Evolutionary conservation across 2,329 filamentous ascomycete species (phyloP).

Genomic region (Didymella pomorum): DNA sequence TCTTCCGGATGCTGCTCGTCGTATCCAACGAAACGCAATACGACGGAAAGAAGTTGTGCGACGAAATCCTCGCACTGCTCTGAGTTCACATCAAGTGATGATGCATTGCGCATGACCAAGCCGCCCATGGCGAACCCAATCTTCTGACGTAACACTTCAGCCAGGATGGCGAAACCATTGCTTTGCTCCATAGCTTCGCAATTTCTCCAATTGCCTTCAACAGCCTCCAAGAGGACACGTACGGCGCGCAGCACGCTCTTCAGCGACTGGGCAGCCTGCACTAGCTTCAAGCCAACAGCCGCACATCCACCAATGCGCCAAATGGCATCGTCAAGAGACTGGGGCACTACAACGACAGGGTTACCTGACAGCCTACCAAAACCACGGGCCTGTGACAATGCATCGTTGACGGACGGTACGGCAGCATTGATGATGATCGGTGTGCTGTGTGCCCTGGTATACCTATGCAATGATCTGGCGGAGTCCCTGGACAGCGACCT

Average conservation of each 20-base stretch:
- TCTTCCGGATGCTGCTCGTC: constrained; percentile 79
- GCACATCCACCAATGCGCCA: constrained; percentile 95
- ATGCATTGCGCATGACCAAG: constrained; percentile 60
- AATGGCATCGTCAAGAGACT: constrained; percentile 86
- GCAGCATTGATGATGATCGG: constrained; percentile 88
- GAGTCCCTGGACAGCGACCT: constrained; percentile 78
- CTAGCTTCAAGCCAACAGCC: constrained; percentile 80
- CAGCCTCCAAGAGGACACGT: constrained; percentile 83
- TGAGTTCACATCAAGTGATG: constrained; percentile 43
- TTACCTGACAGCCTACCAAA: constrained; percentile 83
- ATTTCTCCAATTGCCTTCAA: constrained; percentile 93
- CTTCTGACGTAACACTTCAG: constrained; percentile 83
- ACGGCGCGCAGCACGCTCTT: constrained; percentile 79
- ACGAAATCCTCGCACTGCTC: constrained; percentile 61
- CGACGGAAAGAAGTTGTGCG: constrained; percentile 72
- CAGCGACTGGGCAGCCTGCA: constrained; percentile 76
- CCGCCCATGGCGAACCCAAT: constrained; percentile 62
- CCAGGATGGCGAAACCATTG: constrained; percentile 89
- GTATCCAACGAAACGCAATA: constrained; percentile 89
- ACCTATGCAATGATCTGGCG: constrained; percentile 70
- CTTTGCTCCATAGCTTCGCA: constrained; percentile 98
- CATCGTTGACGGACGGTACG: constrained; percentile 86
- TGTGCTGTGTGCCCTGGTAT: constrained; percentile 76
- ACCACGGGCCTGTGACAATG: constrained; percentile 80
- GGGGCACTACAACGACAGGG: constrained; percentile 81